These are phyloP conservation scores for Schizonepeta tenuifolia DNA, from an alignment of 257 asterid genomes.

Conservation along the genomic window DNA sequence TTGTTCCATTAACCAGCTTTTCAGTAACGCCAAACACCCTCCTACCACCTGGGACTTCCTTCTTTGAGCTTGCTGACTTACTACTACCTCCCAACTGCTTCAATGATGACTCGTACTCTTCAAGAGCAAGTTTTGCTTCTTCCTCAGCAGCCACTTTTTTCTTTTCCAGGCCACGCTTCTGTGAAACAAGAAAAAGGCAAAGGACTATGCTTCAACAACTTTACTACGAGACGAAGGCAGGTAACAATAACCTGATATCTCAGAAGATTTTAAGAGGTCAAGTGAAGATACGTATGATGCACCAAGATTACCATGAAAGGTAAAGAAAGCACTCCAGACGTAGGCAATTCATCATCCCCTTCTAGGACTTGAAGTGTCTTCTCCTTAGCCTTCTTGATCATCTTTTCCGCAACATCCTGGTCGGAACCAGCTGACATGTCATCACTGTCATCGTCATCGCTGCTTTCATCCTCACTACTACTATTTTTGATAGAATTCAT, in stretches of 20 bases:
- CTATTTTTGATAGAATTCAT: constrained; percentile 70
- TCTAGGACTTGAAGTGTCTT: constrained; percentile 66
- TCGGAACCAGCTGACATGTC: constrained; percentile 59
- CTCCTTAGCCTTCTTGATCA: constrained; percentile 72
- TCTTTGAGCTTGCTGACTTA: constrained; percentile 37
- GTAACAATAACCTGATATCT: background rate
- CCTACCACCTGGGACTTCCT: constrained; percentile 62
- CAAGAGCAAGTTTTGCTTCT: constrained; percentile 79
- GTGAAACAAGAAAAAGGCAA: constrained; percentile 19
- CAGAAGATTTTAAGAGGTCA: background rate
- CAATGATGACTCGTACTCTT: constrained; percentile 73
- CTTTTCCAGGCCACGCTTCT: constrained; percentile 77
- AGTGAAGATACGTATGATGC: constrained; percentile 24
- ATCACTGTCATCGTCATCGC: constrained; percentile 70
- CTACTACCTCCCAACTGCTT: constrained; percentile 56
- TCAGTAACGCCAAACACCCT: constrained; percentile 76
- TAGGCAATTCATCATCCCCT: constrained; percentile 74
- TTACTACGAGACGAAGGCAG: background rate
- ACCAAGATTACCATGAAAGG: constrained; percentile 82
- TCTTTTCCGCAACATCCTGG: constrained; percentile 47
- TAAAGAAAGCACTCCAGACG: constrained; percentile 79
- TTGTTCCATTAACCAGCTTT: constrained; percentile 48
- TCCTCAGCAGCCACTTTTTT: constrained; percentile 76
- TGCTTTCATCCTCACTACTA: constrained; percentile 82
- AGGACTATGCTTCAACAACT: constrained; percentile 3